Evolutionary conservation across 164 flowering plant genomes (phyloP), one percentile per base, ranked within the genome.

Genomic region (Paratinospora sagittata): DNA sequence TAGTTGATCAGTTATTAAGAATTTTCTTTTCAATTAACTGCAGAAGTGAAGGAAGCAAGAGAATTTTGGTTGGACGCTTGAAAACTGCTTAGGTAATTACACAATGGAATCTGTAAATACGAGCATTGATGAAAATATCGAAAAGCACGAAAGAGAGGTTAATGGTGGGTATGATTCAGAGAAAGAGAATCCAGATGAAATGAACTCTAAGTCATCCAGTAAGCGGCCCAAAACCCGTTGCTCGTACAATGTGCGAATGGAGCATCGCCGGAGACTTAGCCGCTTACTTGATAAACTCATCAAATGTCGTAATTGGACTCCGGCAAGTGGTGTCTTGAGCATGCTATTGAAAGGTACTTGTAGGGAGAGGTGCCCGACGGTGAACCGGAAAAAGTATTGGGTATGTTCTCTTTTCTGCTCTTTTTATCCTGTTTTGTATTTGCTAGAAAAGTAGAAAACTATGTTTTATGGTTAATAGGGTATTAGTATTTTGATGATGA

Each of bases 301-400:
- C 70, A 75, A 78, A 57, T 82, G 70, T 26, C 87, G 83, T 60
- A 85, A 84, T 52, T 88, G 95, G 93, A 76, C 58, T 9, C 89
- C 88, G 67, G 91, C 90, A 9, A 78, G 86, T 45, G 95, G 90
- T 3, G 87, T 86, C 0, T 66, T 88, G 68, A 86, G 88, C 65
- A 69, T 78, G 62, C 66, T 85, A 23, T 63, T 89, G 76, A 78
- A 82, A 71, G 91, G 78, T 21, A 88, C 91, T 0, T 34, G 69
- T 37, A 73, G 61, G 16, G 90, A 85, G 36, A 72, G 8, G 0
- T 84, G 79, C 23, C 75, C 80, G 6, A 11, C 21, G 24, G 36
- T 65, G 27, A 87, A 85, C 69, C 80, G 84, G 8, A 57, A 73
- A 10, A 91, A 91, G 74, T 91, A 80, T 65, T 73, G 66, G 86